phyloP scores from a whole-genome alignment of 2,329 filamentous ascomycete species.

The Corniculantispora saksenae region DNA sequence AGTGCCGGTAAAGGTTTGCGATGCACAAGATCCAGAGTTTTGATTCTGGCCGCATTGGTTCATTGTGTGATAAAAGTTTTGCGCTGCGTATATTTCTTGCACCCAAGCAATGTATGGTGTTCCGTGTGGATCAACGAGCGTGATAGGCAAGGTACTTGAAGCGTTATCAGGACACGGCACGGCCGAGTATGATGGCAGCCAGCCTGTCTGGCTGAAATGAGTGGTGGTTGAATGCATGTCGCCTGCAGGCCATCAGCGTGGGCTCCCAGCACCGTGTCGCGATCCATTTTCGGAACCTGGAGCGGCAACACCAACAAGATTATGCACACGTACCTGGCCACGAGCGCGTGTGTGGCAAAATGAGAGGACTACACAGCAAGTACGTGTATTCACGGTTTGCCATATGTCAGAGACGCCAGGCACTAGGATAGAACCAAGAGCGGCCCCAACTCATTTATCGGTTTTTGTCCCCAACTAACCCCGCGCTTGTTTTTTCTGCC shows the following conservation, averaged over 20 bases:
- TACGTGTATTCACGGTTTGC: background rate
- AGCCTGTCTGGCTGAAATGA: constrained; percentile 14
- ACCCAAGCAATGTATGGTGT: constrained; percentile 6
- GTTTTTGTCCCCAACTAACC: too few relatives aligned
- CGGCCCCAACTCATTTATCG: background rate
- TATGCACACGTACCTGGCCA: background rate
- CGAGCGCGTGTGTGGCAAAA: background rate
- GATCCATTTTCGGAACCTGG: background rate
- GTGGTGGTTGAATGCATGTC: constrained; percentile 9
- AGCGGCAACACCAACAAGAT: background rate
- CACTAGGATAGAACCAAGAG: background rate
- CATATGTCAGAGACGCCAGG: background rate
- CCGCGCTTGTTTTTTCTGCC: background rate
- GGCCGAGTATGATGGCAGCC: constrained; percentile 1
- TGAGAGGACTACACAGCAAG: background rate
- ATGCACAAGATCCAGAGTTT: background rate
- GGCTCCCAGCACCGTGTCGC: background rate
- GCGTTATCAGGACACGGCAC: constrained; percentile 7
- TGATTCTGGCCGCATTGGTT: background rate
- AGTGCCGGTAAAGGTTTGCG: background rate
- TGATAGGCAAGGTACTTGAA: constrained; percentile 4
- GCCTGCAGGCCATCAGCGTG: background rate
- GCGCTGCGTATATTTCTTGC: constrained; percentile 4
- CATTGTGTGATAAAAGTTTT: constrained; percentile 5
- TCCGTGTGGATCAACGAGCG: background rate